Evolutionary conservation across 805 yeast genomes (phyloP), one percentile per base, ranked within the genome.

Genomic region (Starmerella bombi): DNA sequence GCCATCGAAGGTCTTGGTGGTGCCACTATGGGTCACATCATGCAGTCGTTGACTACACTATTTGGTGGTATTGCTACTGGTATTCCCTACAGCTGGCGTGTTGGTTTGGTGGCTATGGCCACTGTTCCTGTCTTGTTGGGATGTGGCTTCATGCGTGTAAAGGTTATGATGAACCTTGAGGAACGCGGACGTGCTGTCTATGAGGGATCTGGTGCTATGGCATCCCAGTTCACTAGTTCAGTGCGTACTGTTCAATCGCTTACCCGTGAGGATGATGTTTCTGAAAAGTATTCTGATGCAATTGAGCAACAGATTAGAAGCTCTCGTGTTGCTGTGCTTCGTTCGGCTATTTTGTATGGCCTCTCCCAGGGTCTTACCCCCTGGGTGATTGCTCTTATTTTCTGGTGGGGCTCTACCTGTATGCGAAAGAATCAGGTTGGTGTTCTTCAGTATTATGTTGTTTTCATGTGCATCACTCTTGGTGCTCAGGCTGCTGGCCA

Each of bases 401-500:
- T 64, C 56, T 64, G 69, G 69, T 64, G 62, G 49, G 69, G 69
- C 3, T 49, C 65, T 8, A 59, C 60, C 4, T 51, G 59, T 31
- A 35, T 64, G 50, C 51, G 58, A 29, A 56, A 54, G 29, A 51
- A 50, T 17, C 54, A 52, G 33, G 55, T 56, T 21, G 46, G 53
- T 5, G 42, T 61, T 9, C 50, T 56, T 41, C 57, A 58, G 34
- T 65, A 62, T 51, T 65, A 55, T 39, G 63, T 62, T 20, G 64
- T 65, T 16, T 63, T 60, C 47, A 53, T 57, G 38, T 53, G 61
- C 19, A 53, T 64, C 28, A 55, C 61, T n/a, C 54, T 63, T 18
- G 69, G 69, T 34, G 62, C 68, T 3, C 67, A 64, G 44, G 52
- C 63, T 5, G 69, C 69, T 10, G 69, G 67, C 29, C 54, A 50